Percentiles rank a stretch among this genome's conserved stretches.
These are phyloP conservation scores for Nemania serpens DNA, from an alignment of 2,329 filamentous ascomycete genomes.

Conservation along the genomic window DNA sequence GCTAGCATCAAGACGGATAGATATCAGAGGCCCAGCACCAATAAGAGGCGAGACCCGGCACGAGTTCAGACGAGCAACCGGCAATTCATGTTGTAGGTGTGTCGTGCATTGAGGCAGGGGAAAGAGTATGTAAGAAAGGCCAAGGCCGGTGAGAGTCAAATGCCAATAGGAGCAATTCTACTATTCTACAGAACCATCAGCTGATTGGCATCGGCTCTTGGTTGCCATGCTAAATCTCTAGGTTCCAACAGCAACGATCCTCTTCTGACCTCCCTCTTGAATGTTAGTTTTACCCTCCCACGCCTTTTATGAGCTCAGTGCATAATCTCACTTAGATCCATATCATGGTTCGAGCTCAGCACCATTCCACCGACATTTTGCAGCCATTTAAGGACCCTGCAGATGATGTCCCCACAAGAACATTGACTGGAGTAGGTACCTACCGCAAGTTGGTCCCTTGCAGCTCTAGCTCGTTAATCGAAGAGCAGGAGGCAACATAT, in stretches of 20 bases:
- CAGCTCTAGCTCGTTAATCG: slow-evolving; percentile 4
- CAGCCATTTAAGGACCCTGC: neutral
- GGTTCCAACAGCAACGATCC: neutral
- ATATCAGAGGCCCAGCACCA: slow-evolving; percentile 12
- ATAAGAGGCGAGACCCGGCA: slow-evolving; percentile 8
- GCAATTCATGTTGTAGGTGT: slow-evolving; percentile 15
- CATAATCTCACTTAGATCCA: neutral
- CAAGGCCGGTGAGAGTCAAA: slow-evolving; percentile 20
- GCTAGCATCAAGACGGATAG: slow-evolving; percentile 18
- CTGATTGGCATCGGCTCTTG: slow-evolving; percentile 17
- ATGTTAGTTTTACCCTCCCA: neutral
- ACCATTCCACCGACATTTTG: neutral
- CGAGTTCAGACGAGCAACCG: slow-evolving; percentile 17
- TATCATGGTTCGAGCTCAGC: neutral
- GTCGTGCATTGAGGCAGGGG: slow-evolving; percentile 25
- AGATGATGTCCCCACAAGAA: neutral
- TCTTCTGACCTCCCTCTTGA: neutral
- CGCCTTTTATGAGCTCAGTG: slow-evolving; percentile 4
- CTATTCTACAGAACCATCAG: slow-evolving; percentile 19
- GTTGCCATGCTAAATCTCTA: slow-evolving; percentile 3
- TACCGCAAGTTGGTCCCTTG: slow-evolving; percentile 12
- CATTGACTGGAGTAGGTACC: neutral
- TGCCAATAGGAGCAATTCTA: slow-evolving; percentile 21
- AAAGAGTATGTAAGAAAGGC: slow-evolving; percentile 10
- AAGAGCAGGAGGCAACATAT: slow-evolving; percentile 1